Base-by-base conservation (phyloP, 345 rosid species). In the Rubroshorea leprosula region DNA sequence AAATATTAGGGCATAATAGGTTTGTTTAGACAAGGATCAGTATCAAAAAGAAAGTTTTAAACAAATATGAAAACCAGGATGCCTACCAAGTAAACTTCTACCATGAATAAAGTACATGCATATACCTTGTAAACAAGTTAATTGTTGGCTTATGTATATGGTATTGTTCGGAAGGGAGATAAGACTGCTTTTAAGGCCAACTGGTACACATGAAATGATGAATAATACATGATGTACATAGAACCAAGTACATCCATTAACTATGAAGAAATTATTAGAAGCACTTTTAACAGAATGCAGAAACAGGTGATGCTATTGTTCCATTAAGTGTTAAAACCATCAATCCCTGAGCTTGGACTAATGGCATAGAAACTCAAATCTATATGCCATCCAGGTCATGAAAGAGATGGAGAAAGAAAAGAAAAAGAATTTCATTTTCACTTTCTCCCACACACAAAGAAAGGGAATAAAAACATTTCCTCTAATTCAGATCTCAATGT, bases 1-100 rank as follows among this genome's bases (percentile, higher is more conserved):
- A 68, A 70, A 23, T 31, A 56, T 48, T 54, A 72, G 73, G 43
- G 10, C 44, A 58, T 23, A 35, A 52, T 47, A 60, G n/a, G 1
- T 51, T 23, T 29, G 35, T 9, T 29, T 29, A 29, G 9, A 29
- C 6, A 35, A 35, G 41, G 11, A 13, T 35, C 12, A 13, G 7
- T 35, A 35, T 8, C 7, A 35, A 35, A 6, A 35, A 35, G 12
- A 35, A n/a, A n/a, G n/a, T n/a, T n/a, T n/a, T n/a, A n/a, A n/a
- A n/a, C n/a, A n/a, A n/a, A n/a, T n/a, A n/a, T n/a, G n/a, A n/a
- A n/a, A n/a, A n/a, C n/a, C n/a, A n/a, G n/a, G n/a, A n/a, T n/a
- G n/a, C n/a, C n/a, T n/a, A n/a, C n/a, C n/a, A n/a, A n/a, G n/a
- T n/a, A n/a, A n/a, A n/a, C n/a, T n/a, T n/a, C n/a, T n/a, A n/a